phyloP scores from a whole-genome alignment of 2,329 filamentous ascomycete genomes.

The Pseudogymnoascus sp. region DNA sequence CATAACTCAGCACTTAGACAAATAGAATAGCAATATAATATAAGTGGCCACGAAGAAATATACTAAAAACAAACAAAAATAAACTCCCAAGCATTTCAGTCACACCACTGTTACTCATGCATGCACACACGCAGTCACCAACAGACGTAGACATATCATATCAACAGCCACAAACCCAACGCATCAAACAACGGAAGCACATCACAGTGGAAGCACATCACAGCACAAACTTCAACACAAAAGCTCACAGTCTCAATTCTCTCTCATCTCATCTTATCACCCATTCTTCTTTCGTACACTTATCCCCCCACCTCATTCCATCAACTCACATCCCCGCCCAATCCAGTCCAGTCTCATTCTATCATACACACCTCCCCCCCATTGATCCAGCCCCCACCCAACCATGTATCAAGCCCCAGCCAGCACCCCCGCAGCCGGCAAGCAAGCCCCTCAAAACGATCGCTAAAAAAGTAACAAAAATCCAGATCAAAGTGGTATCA shows the following conservation, averaged over 20 bases:
- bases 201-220: too few relatives aligned
- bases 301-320: neutral
- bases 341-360: neutral
- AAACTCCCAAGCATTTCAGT: too few relatives aligned
- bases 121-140: neutral
- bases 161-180: neutral
- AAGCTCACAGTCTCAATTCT: neutral
- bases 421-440: neutral
- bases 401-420: neutral
- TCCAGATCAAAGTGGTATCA: conserved; percentile 1
- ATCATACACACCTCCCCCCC: neutral
- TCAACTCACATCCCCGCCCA: neutral
- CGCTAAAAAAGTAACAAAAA: neutral
- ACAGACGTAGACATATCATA: neutral
- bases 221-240: neutral
- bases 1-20: too few relatives aligned
- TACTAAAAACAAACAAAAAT: too few relatives aligned
- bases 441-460: neutral
- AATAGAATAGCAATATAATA: too few relatives aligned
- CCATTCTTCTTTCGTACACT: neutral
- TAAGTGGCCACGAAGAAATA: too few relatives aligned
- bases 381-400: neutral
- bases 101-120: too few relatives aligned
- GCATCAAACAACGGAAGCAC: too few relatives aligned
- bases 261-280: neutral